phyloP scores from a whole-genome alignment of 164 flowering plant genomes.

The Tinospora cordifolia region DNA sequence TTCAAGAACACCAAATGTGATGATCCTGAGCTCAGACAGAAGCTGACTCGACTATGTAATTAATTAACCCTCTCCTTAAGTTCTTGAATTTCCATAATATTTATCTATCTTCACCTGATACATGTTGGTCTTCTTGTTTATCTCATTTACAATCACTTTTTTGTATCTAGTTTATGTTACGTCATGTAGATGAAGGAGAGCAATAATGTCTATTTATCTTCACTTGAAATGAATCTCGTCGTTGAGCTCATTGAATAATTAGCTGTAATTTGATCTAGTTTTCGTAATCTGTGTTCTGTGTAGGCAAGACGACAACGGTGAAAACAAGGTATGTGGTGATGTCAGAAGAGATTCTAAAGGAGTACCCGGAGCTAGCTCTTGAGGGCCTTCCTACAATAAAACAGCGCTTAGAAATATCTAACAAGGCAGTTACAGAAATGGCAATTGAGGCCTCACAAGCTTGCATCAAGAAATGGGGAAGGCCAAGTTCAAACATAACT shows the following conservation, averaged over 20 bases:
- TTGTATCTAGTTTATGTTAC: too few relatives aligned
- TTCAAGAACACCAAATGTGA: conserved; percentile 86
- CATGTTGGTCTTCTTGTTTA: too few relatives aligned
- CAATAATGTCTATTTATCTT: too few relatives aligned
- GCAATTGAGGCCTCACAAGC: conserved; percentile 75
- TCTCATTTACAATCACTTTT: too few relatives aligned
- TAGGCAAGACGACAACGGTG: conserved; percentile 91
- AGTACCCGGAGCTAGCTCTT: conserved; percentile 77
- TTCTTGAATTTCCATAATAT: too few relatives aligned
- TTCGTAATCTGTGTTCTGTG: too few relatives aligned
- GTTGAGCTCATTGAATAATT: too few relatives aligned
- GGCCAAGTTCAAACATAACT: conserved; percentile 68
- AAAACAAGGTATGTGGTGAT: conserved; percentile 94
- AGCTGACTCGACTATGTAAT: conserved; percentile 76
- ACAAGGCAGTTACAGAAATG: conserved; percentile 80
- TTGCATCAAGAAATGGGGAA: conserved; percentile 81
- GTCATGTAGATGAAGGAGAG: too few relatives aligned
- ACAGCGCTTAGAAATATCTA: conserved; percentile 74
- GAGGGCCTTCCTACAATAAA: conserved; percentile 76
- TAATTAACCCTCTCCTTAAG: neutral
- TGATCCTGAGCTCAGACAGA: conserved; percentile 79
- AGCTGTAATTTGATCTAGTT: too few relatives aligned
- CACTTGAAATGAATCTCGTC: too few relatives aligned
- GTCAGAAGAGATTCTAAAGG: conserved; percentile 79
- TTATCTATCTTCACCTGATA: too few relatives aligned